A percentile compares a stretch with the other conserved stretches of the same genome.
Evolutionary conservation across 2,329 filamentous ascomycete genomes (phyloP).

Genomic region (Botrytis medusae): DNA sequence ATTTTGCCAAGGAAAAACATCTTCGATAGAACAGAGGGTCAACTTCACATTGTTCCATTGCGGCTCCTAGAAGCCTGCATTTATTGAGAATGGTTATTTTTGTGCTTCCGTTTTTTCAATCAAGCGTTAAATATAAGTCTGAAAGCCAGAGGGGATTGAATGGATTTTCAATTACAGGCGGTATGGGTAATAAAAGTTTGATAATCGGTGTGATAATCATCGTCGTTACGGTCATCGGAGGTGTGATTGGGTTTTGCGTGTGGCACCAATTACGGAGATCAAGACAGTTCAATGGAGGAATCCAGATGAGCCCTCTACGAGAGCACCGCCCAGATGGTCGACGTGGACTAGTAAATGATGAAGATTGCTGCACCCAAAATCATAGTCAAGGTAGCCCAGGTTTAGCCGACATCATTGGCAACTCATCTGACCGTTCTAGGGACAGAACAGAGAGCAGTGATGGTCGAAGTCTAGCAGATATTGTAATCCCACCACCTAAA

Average conservation of each 20-base stretch:
- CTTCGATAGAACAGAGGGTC: background rate
- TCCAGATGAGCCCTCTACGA: background rate
- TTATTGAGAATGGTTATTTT: background rate
- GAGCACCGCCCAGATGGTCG: background rate
- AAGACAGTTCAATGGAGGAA: background rate
- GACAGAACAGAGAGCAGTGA: background rate
- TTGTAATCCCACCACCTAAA: background rate
- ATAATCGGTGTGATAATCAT: background rate
- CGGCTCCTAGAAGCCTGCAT: background rate
- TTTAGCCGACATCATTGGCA: background rate
- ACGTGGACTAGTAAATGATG: background rate
- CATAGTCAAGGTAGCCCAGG: background rate
- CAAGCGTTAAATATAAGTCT: background rate
- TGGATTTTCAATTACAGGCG: background rate
- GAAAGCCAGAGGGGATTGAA: background rate
- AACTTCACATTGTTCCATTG: background rate
- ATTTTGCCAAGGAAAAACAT: background rate
- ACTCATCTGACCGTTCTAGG: background rate
- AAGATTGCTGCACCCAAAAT: background rate
- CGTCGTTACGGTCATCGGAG: background rate
- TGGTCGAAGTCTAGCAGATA: background rate
- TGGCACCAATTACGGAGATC: background rate
- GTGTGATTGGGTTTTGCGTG: background rate
- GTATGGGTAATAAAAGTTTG: background rate
- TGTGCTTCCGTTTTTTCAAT: background rate